Percentiles rank a stretch among this genome's conserved stretches.
These are phyloP conservation scores for Pogostemon cablin DNA, from an alignment of 257 asterid genomes.

Conservation along the genomic window DNA sequence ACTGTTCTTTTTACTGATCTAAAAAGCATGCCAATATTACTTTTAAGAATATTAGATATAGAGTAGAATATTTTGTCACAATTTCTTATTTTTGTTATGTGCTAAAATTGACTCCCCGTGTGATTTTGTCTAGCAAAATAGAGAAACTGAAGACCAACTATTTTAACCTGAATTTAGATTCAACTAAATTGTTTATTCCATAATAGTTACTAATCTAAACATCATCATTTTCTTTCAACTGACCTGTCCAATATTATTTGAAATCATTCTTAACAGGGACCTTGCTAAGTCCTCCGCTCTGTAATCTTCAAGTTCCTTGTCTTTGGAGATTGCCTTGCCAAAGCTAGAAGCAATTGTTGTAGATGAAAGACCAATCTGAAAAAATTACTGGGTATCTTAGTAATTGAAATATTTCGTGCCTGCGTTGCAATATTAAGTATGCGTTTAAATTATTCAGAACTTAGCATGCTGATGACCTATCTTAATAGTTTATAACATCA, in stretches of 20 bases:
- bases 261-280: slow-evolving; percentile 89
- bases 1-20: background rate
- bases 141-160: slow-evolving; percentile 4
- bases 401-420: background rate
- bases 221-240: slow-evolving; percentile 25
- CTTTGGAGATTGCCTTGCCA: slow-evolving; percentile 79
- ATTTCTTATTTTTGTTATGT: background rate
- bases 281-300: slow-evolving; percentile 81
- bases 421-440: slow-evolving; percentile 1
- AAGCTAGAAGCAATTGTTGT: slow-evolving; percentile 91
- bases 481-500: background rate
- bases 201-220: background rate
- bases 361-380: slow-evolving; percentile 84
- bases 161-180: slow-evolving; percentile 3
- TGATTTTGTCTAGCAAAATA: background rate
- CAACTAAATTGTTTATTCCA: slow-evolving; percentile 10
- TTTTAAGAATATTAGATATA: background rate
- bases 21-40: slow-evolving; percentile 1
- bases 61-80: background rate
- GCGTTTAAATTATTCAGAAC: background rate
- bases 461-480: slow-evolving; percentile 4
- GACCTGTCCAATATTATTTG: slow-evolving; percentile 93
- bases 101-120: background rate
- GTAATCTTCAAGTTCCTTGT: slow-evolving; percentile 73
- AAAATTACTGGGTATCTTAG: slow-evolving; percentile 13